Evolutionary conservation across 768 basidiomycete genomes (phyloP), one percentile per base, ranked within the genome.

Genomic region (Punctularia strigosozonata): DNA sequence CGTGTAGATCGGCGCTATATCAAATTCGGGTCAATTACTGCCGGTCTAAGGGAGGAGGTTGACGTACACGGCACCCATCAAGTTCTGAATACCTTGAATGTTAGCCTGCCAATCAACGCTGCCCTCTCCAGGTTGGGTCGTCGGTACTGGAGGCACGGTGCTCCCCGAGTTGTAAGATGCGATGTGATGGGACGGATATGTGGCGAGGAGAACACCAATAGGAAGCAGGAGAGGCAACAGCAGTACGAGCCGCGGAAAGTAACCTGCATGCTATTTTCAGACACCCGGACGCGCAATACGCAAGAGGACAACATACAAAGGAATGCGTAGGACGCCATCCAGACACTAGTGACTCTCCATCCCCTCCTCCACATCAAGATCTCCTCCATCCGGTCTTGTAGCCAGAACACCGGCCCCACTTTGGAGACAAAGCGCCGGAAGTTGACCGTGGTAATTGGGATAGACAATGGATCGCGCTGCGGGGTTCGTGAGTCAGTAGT

Each of bases 341-440:
- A 92, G 0, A 73, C 68, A 28, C 61, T 53, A 1, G 90, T 91
- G 30, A 73, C 63, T 49, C 68, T 71, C 80, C 77, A 80, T 0
- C 80, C 79, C 32, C 71, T 69, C 54, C 73, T 79, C 90, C 90
- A 92, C 46, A 84, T 64, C 3, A 92, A 40, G 3, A 90, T 66
- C 59, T 92, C 90, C 55, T 94, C 90, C 12, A 86, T 51, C 1
- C 90, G 61, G 52, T 95, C 90, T 58, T 87, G 86, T 15, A 92
- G 46, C 90, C 89, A 94, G 50, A 92, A 94, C 5, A 90, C 60
- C 0, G 84, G 80, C 1, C 86, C 85, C 3, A 76, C 65, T 47
- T 69, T 77, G 5, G 75, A 69, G 3, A 91, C 71, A 43, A 94
- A 92, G 18, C 86, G 64, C 45, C 79, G 71, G 51, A 91, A 91